These are phyloP conservation scores for Lachancea dasiensis DNA, from an alignment of 805 yeast genomes.

Conservation along the genomic window DNA sequence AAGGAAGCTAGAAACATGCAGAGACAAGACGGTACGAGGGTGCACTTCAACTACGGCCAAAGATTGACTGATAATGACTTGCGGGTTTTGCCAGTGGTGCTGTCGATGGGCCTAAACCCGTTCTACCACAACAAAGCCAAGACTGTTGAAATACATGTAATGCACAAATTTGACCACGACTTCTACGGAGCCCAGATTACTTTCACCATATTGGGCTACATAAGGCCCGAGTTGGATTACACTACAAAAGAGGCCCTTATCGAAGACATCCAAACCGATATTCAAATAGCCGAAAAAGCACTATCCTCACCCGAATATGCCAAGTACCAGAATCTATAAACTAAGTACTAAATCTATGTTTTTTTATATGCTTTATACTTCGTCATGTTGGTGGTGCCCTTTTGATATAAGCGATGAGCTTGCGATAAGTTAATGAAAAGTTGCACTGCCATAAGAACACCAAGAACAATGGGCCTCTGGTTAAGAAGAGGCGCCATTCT, in stretches of 20 bases:
- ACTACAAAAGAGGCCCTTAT: slow-evolving; percentile 80
- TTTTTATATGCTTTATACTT: neutral
- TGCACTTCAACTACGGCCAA: slow-evolving; percentile 58
- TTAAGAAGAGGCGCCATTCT: slow-evolving; percentile 36
- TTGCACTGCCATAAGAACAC: neutral
- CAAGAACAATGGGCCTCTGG: slow-evolving; percentile 4
- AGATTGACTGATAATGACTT: slow-evolving; percentile 37
- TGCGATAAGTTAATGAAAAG: neutral
- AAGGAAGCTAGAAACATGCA: slow-evolving; percentile 14
- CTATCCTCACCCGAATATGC: slow-evolving; percentile 40
- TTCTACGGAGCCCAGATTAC: slow-evolving; percentile 81
- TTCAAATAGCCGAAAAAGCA: slow-evolving; percentile 50
- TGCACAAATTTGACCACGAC: slow-evolving; percentile 58
- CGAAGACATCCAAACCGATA: slow-evolving; percentile 76
- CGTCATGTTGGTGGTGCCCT: neutral
- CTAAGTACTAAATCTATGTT: neutral
- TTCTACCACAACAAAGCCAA: slow-evolving; percentile 73
- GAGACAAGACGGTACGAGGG: slow-evolving; percentile 37
- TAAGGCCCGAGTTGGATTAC: slow-evolving; percentile 86
- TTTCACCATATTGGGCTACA: slow-evolving; percentile 74
- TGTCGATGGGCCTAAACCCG: slow-evolving; percentile 96
- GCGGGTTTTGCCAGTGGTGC: slow-evolving; percentile 72
- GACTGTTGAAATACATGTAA: slow-evolving; percentile 81
- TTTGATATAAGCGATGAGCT: no score
- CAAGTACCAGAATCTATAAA: slow-evolving; percentile 17